Conservation (phyloP, 495 filamentous ascomycete species). For the Halenospora varia region DNA sequence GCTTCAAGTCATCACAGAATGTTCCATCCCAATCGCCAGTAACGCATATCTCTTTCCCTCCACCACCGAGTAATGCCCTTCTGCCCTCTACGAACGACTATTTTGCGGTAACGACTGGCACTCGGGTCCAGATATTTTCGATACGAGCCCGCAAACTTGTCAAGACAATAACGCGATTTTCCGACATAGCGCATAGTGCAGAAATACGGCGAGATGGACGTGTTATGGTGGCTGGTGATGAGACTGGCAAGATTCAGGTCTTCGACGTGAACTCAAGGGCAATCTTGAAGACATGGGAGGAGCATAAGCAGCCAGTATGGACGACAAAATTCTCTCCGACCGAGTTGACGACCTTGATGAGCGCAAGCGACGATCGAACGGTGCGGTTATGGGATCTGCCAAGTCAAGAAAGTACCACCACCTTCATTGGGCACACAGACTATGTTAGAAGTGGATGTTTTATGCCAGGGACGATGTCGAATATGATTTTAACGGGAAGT, state of each 20-base stretch:
- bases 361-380: slow-evolving; percentile 82
- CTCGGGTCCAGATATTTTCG: slow-evolving; percentile 88
- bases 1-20: slow-evolving; percentile 82
- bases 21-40: slow-evolving; percentile 84
- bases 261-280: slow-evolving; percentile 88
- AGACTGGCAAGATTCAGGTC: slow-evolving; percentile 84
- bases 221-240: slow-evolving; percentile 85
- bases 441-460: slow-evolving; percentile 86
- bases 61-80: slow-evolving; percentile 35
- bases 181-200: slow-evolving; percentile 80
- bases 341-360: slow-evolving; percentile 80
- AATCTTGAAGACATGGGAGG: slow-evolving; percentile 92
- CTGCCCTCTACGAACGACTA: slow-evolving; percentile 56
- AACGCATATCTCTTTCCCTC: slow-evolving; percentile 82
- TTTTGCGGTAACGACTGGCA: slow-evolving; percentile 89
- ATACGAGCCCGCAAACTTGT: slow-evolving; percentile 82
- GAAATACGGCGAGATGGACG: slow-evolving; percentile 85
- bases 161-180: slow-evolving; percentile 89
- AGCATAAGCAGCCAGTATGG: slow-evolving; percentile 95
- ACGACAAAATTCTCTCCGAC: slow-evolving; percentile 81
- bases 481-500: slow-evolving; percentile 76
- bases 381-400: slow-evolving; percentile 94
- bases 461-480: slow-evolving; percentile 73
- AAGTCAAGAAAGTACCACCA: slow-evolving; percentile 64
- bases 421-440: slow-evolving; percentile 84